A percentile compares a stretch with the other conserved stretches of the same genome.
Conservation (phyloP, 495 filamentous ascomycete species). For the Glutinoglossum americanum region DNA sequence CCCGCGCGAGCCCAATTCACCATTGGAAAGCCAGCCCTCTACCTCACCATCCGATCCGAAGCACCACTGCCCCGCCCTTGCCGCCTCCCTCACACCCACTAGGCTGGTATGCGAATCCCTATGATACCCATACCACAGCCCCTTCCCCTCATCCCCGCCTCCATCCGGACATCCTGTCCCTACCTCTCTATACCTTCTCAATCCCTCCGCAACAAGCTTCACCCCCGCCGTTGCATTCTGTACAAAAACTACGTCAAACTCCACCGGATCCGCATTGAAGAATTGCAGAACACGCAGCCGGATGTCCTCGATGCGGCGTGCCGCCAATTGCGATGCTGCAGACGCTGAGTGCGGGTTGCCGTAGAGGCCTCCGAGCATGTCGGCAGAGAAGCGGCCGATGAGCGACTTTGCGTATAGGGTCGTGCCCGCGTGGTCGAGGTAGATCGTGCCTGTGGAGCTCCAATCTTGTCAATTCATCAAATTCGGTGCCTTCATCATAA, state of each 20-base stretch:
- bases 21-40: constrained; percentile 34
- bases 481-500: too few species aligned
- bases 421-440: constrained; percentile 57
- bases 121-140: constrained; percentile 58
- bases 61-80: constrained; percentile 27
- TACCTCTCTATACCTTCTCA: not conserved
- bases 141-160: constrained; percentile 1
- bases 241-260: constrained; percentile 49
- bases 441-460: constrained; percentile 19
- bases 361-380: constrained; percentile 35
- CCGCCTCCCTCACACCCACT: constrained; percentile 43
- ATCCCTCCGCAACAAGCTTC: constrained; percentile 38
- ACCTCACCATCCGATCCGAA: constrained; percentile 43
- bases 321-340: constrained; percentile 36
- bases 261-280: constrained; percentile 36
- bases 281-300: constrained; percentile 34
- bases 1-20: not conserved
- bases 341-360: constrained; percentile 64
- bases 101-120: constrained; percentile 53
- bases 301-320: constrained; percentile 34
- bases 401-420: constrained; percentile 46
- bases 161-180: not conserved
- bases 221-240: constrained; percentile 50
- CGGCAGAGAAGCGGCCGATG: constrained; percentile 32
- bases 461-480: not conserved